phyloP scores from a whole-genome alignment of 345 rosid species.

The Rhodamnia argentea region DNA sequence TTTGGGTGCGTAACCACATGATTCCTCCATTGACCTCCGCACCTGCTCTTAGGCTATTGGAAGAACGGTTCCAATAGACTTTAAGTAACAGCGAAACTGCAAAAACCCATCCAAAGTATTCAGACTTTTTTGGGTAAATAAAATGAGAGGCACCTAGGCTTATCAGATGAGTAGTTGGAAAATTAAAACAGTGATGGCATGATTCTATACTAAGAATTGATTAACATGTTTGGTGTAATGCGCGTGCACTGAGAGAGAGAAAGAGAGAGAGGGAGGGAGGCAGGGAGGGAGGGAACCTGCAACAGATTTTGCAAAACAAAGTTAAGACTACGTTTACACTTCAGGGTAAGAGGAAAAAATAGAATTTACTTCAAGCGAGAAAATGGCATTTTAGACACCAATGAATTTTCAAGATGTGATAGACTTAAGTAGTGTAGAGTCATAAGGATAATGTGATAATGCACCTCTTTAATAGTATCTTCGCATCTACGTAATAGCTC shows the following conservation, averaged over 20 bases:
- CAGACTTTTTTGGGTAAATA: background rate
- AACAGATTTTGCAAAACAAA: background rate
- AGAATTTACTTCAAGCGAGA: background rate
- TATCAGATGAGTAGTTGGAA: background rate
- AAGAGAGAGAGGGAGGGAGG: background rate
- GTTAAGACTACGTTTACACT: background rate
- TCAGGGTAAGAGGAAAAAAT: background rate
- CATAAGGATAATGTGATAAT: background rate
- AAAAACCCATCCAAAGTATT: background rate
- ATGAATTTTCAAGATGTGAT: background rate
- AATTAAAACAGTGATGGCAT: background rate
- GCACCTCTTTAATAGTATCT: conserved; percentile 67
- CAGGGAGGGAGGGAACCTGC: background rate
- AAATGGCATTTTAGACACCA: background rate
- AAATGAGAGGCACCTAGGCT: background rate
- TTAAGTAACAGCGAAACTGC: conserved; percentile 6
- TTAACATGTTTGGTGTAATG: background rate
- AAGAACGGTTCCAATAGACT: conserved; percentile 1
- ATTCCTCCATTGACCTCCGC: background rate
- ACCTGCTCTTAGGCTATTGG: background rate
- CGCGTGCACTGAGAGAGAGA: background rate
- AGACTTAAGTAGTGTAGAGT: background rate
- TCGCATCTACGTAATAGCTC: conserved; percentile 40
- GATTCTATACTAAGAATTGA: background rate
- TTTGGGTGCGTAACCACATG: background rate